Evolutionary conservation across 2,329 filamentous ascomycete species (phyloP).

Genomic region (Ophiosphaerella herpotricha): DNA sequence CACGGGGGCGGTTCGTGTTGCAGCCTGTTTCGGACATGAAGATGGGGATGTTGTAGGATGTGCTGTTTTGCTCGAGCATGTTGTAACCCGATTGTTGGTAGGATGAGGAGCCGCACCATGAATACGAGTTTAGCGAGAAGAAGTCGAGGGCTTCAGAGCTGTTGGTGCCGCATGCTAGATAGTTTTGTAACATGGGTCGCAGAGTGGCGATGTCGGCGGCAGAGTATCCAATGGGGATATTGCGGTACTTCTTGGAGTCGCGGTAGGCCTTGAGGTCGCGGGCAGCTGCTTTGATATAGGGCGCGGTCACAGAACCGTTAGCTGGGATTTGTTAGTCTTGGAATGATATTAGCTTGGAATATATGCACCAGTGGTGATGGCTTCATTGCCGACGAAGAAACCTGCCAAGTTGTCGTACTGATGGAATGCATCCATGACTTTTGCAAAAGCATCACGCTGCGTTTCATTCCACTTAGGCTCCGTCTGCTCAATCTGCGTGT

Average conservation of each 20-base stretch:
- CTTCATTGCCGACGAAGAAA: conserved; percentile 82
- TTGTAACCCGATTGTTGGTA: conserved; percentile 72
- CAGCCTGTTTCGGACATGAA: conserved; percentile 82
- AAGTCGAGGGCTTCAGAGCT: conserved; percentile 73
- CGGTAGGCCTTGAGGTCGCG: conserved; percentile 84
- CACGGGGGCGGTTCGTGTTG: conserved; percentile 66
- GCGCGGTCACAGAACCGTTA: conserved; percentile 67
- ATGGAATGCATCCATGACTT: conserved; percentile 78
- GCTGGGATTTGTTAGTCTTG: conserved; percentile 24
- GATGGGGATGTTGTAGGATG: conserved; percentile 68
- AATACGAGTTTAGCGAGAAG: conserved; percentile 84
- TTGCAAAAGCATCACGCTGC: conserved; percentile 69
- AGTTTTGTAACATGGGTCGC: conserved; percentile 69
- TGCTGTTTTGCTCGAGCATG: conserved; percentile 68
- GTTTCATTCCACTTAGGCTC: conserved; percentile 72
- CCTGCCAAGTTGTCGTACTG: conserved; percentile 79
- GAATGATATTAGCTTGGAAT: not conserved
- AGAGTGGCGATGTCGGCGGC: conserved; percentile 79
- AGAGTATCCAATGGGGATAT: conserved; percentile 84
- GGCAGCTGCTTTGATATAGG: conserved; percentile 80
- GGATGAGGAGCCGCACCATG: conserved; percentile 55
- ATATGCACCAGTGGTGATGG: conserved; percentile 61
- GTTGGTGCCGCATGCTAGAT: conserved; percentile 78
- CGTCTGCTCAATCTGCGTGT: conserved; percentile 68
- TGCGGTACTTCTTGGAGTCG: conserved; percentile 73